Base-by-base conservation (phyloP, 495 filamentous ascomycete species). In the Friedmanniomyces endolithicus region DNA sequence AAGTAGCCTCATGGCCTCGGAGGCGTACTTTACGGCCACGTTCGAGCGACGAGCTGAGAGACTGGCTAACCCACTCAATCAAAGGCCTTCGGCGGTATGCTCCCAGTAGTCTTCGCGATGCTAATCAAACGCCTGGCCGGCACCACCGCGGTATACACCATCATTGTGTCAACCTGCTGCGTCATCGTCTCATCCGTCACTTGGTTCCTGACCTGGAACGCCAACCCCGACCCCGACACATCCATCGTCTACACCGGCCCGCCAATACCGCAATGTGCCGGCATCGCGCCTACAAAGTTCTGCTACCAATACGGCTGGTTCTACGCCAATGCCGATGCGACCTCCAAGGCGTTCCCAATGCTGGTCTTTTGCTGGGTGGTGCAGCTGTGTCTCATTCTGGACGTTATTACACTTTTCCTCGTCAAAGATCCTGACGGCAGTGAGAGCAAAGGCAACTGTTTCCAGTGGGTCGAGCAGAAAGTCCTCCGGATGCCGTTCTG, bases 341-440 rank as follows among this genome's bases (percentile, higher is more conserved):
- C 41, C 7, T 4, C 24, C 2, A 55, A 48, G 35, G 52, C 17
- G 3, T 17, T 48, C 6, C 41, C 52, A 9, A 48, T 48, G 41
- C 29, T 55, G 20, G 41, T 40, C 11, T 55, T 55, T 27, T 48
- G 52, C 44, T 55, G 46, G 11, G 41, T 37, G 4, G 52, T 55
- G 4, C 41, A 41, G 20, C 17, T 55, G 1, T 47, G 41, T 14
- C 43, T 55, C 6, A 55, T 55, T 17, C 41, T 55, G 16, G 52
- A 55, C 19, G 40, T 4, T 2, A 8, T 47, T 1, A 12, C 2
- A 1, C 1, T 55, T 29, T 53, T 53, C 50, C 9, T 6, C 16
- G 35, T 52, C 8, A 16, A 2, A 12, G 12, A 25, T 7, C 4
- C 35, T 6, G 24, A 35, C 9, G 50, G 40, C 14, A 1, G 2